phyloP scores from a whole-genome alignment of 2,329 filamentous ascomycete genomes.

The Fusarium transvaalense region DNA sequence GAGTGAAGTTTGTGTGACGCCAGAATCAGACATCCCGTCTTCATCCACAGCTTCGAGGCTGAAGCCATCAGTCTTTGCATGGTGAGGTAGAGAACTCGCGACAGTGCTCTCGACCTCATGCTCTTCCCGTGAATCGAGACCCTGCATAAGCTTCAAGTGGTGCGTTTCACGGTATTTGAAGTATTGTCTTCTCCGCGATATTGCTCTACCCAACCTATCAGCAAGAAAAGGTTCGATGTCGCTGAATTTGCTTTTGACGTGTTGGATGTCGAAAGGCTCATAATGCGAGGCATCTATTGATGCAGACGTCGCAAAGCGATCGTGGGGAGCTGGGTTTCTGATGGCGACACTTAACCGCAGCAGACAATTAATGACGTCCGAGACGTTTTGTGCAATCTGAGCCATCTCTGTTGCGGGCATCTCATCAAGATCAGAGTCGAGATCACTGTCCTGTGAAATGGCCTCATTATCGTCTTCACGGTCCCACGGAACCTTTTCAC shows the following conservation, averaged over 20 bases:
- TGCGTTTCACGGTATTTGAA: slow-evolving; percentile 12
- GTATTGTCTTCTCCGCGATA: slow-evolving; percentile 8
- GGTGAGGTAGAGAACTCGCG: neutral
- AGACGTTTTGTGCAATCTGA: neutral
- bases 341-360: neutral
- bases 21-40: neutral
- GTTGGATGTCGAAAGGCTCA: slow-evolving; percentile 12
- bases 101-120: slow-evolving; percentile 3
- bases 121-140: rapidly evolving
- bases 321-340: slow-evolving; percentile 22
- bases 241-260: neutral
- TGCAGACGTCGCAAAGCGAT: neutral
- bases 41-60: rapidly evolving
- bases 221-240: rapidly evolving
- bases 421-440: no score
- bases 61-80: rapidly evolving
- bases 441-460: rapidly evolving
- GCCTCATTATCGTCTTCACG: neutral
- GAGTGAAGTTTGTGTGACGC: neutral
- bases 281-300: neutral
- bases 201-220: neutral
- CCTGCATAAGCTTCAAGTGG: neutral
- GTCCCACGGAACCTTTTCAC: neutral
- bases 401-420: neutral
- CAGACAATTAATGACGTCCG: slow-evolving; percentile 14